Conservation (phyloP, 108 stramenopile genomes). For the Parietichytrium sp. region DNA sequence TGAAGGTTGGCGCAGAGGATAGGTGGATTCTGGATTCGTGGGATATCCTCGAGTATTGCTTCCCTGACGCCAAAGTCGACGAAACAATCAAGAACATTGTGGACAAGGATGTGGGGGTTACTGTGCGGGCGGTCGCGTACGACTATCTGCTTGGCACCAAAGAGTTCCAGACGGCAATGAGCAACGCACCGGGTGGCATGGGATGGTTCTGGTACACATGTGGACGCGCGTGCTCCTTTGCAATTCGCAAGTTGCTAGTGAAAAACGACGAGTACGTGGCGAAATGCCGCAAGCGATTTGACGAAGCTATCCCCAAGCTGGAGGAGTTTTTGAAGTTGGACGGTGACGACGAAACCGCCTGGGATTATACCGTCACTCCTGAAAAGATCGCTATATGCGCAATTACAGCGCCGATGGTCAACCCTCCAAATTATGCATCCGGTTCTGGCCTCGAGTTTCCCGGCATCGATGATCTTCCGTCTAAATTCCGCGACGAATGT, state of each 20-base stretch:
- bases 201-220: too few relatives aligned
- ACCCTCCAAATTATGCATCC: neutral
- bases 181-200: too few relatives aligned
- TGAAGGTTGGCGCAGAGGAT: neutral
- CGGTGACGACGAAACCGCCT: neutral
- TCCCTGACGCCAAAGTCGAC: neutral
- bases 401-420: neutral
- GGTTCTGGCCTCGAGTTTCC: neutral
- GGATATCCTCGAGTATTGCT: neutral
- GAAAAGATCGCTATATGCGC: neutral
- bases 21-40: constrained; percentile 14
- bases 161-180: neutral
- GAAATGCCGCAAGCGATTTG: neutral
- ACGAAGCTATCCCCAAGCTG: neutral
- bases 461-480: neutral
- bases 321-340: neutral
- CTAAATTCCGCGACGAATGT: neutral
- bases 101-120: neutral
- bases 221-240: neutral
- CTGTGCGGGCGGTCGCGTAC: neutral
- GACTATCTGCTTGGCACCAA: neutral
- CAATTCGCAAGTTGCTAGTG: neutral
- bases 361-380: neutral
- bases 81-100: neutral
- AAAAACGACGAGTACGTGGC: neutral